These are phyloP conservation scores for Fragaria ananassa DNA, from an alignment of 306 rosid genomes.

Conservation along the genomic window DNA sequence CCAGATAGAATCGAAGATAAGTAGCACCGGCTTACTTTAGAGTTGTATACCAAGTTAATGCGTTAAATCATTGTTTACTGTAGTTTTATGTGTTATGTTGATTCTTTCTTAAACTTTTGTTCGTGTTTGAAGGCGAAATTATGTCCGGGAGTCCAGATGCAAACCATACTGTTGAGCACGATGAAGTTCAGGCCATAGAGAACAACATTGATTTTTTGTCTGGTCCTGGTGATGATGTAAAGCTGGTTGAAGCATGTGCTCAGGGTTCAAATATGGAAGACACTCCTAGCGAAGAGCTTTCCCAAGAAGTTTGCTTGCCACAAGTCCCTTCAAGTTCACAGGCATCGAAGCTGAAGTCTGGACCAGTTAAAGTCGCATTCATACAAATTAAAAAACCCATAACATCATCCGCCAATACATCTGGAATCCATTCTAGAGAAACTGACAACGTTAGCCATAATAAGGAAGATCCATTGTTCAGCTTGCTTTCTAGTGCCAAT, in stretches of 20 bases:
- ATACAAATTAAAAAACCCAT: constrained; percentile 48
- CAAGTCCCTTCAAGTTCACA: constrained; percentile 20
- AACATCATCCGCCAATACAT: constrained; percentile 8
- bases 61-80: background rate
- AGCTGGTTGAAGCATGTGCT: constrained; percentile 23
- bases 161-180: constrained; percentile 20
- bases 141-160: constrained; percentile 20
- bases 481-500: constrained; percentile 41
- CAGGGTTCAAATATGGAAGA: constrained; percentile 26
- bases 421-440: constrained; percentile 29
- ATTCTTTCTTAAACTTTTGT: constrained; percentile 7
- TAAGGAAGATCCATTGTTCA: constrained; percentile 42
- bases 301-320: constrained; percentile 25
- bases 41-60: background rate
- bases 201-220: constrained; percentile 27
- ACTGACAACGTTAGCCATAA: constrained; percentile 29
- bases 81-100: background rate
- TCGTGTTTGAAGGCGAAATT: constrained; percentile 41
- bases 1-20: background rate
- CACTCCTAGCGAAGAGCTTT: constrained; percentile 20
- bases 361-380: constrained; percentile 59
- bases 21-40: background rate
- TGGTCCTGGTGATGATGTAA: constrained; percentile 20
- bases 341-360: constrained; percentile 26
- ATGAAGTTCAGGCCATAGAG: constrained; percentile 17